Percentiles rank a stretch among this genome's conserved stretches.
Evolutionary conservation across 805 yeast genomes (phyloP).

Genomic region (Gaillardinia entomophila): DNA sequence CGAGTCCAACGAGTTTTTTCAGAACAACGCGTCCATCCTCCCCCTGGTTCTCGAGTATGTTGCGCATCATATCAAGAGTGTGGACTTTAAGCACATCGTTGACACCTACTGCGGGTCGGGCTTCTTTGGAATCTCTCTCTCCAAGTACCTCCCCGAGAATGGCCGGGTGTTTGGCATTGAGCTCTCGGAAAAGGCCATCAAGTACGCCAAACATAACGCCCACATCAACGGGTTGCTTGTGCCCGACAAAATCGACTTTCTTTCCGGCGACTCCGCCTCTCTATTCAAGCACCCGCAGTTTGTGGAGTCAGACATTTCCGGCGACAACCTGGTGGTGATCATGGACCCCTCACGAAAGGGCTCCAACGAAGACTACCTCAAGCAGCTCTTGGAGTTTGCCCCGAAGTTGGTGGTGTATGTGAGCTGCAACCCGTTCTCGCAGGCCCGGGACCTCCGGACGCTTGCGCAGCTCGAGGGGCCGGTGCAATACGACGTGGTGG

Average conservation of each 20-base stretch:
- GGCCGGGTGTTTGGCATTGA: slow-evolving; percentile 40
- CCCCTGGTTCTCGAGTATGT: slow-evolving; percentile 30
- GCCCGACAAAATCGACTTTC: slow-evolving; percentile 24
- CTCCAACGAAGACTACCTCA: slow-evolving; percentile 25
- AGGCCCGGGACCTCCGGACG: slow-evolving; percentile 36
- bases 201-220: slow-evolving; percentile 35
- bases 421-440: slow-evolving; percentile 42
- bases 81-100: slow-evolving; percentile 19
- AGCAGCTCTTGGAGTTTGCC: slow-evolving; percentile 29
- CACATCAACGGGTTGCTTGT: slow-evolving; percentile 28
- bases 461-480: slow-evolving; percentile 22
- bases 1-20: slow-evolving; percentile 36
- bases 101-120: slow-evolving; percentile 46
- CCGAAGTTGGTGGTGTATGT: slow-evolving; percentile 36
- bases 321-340: slow-evolving; percentile 29
- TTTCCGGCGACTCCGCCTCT: slow-evolving; percentile 32
- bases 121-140: slow-evolving; percentile 35
- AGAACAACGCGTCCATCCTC: slow-evolving; percentile 31
- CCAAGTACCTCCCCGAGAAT: slow-evolving; percentile 16
- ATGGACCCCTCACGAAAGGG: slow-evolving; percentile 45
- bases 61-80: slow-evolving; percentile 7
- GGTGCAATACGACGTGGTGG: slow-evolving; percentile 11
- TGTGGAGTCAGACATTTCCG: slow-evolving; percentile 18
- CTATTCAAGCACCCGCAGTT: slow-evolving; percentile 25
- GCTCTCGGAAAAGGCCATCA: slow-evolving; percentile 24